Evolutionary conservation across 306 rosid species (phyloP).

Genomic region (Prunus fruticosa): DNA sequence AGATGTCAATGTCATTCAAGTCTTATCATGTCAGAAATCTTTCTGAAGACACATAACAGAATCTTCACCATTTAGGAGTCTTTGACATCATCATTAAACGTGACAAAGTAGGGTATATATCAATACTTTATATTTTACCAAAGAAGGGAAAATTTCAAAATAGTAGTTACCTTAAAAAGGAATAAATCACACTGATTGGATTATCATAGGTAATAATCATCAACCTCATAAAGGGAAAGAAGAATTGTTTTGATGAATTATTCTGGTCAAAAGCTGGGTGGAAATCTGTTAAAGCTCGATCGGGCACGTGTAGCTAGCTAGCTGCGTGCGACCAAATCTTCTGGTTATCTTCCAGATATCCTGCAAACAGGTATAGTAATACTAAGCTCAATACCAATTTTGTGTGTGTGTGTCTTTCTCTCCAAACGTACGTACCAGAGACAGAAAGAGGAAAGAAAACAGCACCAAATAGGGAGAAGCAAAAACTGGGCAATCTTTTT

Average conservation of each 20-base stretch:
- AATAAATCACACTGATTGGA: neutral
- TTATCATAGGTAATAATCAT: neutral
- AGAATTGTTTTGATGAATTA: neutral
- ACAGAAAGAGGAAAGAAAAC: conserved; percentile 2
- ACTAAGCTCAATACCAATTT: neutral
- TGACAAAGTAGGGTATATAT: neutral
- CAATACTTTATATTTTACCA: neutral
- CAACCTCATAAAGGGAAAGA: neutral
- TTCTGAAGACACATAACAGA: neutral
- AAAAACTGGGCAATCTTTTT: conserved; percentile 28
- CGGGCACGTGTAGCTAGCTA: neutral
- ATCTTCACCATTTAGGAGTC: neutral
- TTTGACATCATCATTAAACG: neutral
- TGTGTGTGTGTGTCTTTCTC: conserved; percentile 14
- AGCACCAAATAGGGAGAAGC: neutral
- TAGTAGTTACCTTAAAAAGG: neutral
- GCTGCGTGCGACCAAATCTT: neutral
- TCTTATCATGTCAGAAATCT: neutral
- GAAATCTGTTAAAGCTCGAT: neutral
- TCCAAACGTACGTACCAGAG: neutral
- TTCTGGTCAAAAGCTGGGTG: neutral
- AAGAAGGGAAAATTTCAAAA: neutral
- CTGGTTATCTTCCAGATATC: neutral
- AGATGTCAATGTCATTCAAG: no score
- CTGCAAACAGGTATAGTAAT: neutral